These are phyloP conservation scores for Fraxinus sp. DNA, from an alignment of 305 asterid genomes.

Conservation along the genomic window DNA sequence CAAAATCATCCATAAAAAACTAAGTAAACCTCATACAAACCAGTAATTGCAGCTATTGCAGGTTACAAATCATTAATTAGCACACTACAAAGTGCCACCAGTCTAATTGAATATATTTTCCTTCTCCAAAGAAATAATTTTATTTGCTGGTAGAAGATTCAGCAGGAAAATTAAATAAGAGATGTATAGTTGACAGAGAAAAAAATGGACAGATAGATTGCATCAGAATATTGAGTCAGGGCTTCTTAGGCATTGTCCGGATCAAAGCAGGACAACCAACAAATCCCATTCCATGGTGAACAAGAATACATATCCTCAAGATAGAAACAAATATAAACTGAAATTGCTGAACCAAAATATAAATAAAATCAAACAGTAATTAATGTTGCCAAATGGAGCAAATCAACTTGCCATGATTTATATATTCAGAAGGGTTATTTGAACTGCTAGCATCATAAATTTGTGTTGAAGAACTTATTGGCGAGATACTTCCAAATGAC, in stretches of 20 bases:
- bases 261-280: background rate
- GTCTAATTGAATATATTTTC: background rate
- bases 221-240: background rate
- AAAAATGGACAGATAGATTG: background rate
- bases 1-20: conserved; percentile 3
- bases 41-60: background rate
- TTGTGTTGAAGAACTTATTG: background rate
- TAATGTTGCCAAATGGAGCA: background rate
- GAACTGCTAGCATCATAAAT: background rate
- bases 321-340: background rate
- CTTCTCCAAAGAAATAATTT: background rate
- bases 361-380: background rate
- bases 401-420: conserved; percentile 40
- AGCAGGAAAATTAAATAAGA: background rate
- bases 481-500: background rate
- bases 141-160: background rate
- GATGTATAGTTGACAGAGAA: background rate
- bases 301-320: background rate
- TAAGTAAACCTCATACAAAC: background rate
- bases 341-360: background rate
- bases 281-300: background rate
- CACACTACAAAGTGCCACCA: background rate
- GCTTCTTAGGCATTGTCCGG: background rate
- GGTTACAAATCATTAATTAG: background rate
- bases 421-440: conserved; percentile 32